These are phyloP conservation scores for Lipomyces oligophaga DNA, from an alignment of 805 yeast genomes.

Conservation along the genomic window DNA sequence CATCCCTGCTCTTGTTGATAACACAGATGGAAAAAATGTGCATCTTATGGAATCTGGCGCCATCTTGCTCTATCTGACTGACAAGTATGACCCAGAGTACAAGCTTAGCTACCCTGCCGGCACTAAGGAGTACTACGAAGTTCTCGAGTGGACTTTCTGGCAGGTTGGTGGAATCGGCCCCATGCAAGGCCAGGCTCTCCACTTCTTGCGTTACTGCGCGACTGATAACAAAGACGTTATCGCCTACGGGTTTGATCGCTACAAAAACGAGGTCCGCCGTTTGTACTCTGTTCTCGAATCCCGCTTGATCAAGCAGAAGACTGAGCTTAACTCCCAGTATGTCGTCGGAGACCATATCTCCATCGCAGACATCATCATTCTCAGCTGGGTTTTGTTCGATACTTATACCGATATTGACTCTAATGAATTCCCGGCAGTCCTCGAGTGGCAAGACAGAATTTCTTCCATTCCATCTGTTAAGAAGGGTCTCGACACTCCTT, in stretches of 20 bases:
- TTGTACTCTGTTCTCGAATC: slow-evolving; percentile 53
- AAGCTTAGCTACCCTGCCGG: slow-evolving; percentile 41
- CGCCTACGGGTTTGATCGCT: slow-evolving; percentile 54
- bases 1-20: slow-evolving; percentile 52
- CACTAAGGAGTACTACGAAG: slow-evolving; percentile 45
- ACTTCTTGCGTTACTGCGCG: slow-evolving; percentile 45
- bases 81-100: slow-evolving; percentile 54
- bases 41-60: slow-evolving; percentile 60
- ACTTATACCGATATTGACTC: slow-evolving; percentile 17
- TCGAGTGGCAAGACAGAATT: slow-evolving; percentile 87
- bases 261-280: slow-evolving; percentile 49
- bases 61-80: slow-evolving; percentile 55
- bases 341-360: slow-evolving; percentile 57
- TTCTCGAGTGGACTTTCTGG: slow-evolving; percentile 23
- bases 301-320: slow-evolving; percentile 39
- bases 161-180: slow-evolving; percentile 27
- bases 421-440: slow-evolving; percentile 55
- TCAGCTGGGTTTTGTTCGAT: slow-evolving; percentile 15
- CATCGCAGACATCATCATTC: slow-evolving; percentile 44
- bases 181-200: slow-evolving; percentile 58
- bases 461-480: slow-evolving; percentile 80
- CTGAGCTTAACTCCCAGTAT: slow-evolving; percentile 45
- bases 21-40: slow-evolving; percentile 42
- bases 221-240: slow-evolving; percentile 42
- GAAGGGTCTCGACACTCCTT: slow-evolving; percentile 32